These are phyloP conservation scores for Ogataea hybrid DNA, from an alignment of 1,139 yeast genomes.

Conservation along the genomic window DNA sequence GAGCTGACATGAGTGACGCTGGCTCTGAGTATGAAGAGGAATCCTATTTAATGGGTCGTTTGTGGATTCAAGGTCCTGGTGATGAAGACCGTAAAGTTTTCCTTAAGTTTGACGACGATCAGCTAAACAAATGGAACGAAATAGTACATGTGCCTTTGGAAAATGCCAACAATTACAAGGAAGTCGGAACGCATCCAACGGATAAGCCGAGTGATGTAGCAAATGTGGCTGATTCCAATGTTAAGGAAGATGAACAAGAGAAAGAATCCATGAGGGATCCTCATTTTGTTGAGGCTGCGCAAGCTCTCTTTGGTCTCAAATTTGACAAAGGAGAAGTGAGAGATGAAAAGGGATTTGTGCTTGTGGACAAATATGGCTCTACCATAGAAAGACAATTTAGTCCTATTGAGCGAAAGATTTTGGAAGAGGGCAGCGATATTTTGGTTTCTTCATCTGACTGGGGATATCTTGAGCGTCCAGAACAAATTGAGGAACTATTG, in stretches of 20 bases:
- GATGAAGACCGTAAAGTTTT: conserved; percentile 53
- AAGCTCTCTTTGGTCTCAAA: conserved; percentile 27
- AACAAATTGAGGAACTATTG: conserved; percentile 55
- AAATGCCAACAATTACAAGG: conserved; percentile 19
- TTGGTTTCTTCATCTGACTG: conserved; percentile 55
- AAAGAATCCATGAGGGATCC: no score
- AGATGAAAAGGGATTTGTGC: conserved; percentile 23
- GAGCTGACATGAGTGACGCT: conserved; percentile 35
- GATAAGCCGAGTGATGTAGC: conserved; percentile 9
- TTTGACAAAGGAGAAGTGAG: conserved; percentile 29
- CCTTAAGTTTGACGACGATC: conserved; percentile 38
- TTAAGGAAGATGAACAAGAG: no score
- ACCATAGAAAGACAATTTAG: conserved; percentile 35
- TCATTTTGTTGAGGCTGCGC: conserved; percentile 20
- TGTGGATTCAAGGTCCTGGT: conserved; percentile 95
- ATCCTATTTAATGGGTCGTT: conserved; percentile 77
- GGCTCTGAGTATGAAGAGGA: conserved; percentile 40
- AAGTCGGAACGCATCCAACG: neutral
- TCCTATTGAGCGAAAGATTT: conserved; percentile 57
- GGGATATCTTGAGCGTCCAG: conserved; percentile 64
- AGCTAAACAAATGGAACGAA: conserved; percentile 35
- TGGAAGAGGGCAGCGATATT: conserved; percentile 65
- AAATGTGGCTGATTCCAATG: no score
- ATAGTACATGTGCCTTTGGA: conserved; percentile 13
- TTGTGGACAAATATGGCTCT: conserved; percentile 48